Percentiles rank a stretch among this genome's conserved stretches.
These are phyloP conservation scores for Pythium volutum DNA, from an alignment of 352 stramenopile genomes.

Conservation along the genomic window DNA sequence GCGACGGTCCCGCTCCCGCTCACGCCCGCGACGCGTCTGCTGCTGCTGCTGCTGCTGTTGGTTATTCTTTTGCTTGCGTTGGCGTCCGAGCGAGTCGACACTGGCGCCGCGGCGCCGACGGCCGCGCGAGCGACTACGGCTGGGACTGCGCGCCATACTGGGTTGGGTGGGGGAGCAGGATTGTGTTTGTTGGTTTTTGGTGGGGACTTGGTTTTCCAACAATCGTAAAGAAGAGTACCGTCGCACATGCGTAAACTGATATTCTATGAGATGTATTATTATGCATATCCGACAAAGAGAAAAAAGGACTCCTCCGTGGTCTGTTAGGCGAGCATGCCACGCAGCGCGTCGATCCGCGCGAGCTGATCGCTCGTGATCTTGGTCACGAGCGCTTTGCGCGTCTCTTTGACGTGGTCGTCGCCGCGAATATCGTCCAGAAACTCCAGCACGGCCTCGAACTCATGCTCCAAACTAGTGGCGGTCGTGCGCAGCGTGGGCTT, in stretches of 20 bases:
- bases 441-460: slow-evolving; percentile 75
- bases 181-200: too few species aligned
- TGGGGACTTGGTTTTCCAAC: too few species aligned
- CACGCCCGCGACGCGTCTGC: neutral
- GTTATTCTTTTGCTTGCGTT: slow-evolving; percentile 2
- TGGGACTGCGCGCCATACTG: slow-evolving; percentile 8
- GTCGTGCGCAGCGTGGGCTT: slow-evolving; percentile 43
- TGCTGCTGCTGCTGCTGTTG: too few species aligned
- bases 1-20: too few species aligned
- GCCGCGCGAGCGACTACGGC: slow-evolving; percentile 16
- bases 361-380: slow-evolving; percentile 73
- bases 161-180: neutral
- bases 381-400: slow-evolving; percentile 62
- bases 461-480: slow-evolving; percentile 58
- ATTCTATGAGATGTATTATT: slow-evolving; percentile 7
- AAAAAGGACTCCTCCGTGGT: too few species aligned
- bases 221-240: neutral
- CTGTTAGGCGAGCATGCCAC: slow-evolving; percentile 20
- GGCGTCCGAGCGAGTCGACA: slow-evolving; percentile 25
- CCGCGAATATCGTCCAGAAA: slow-evolving; percentile 72
- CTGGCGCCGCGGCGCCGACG: slow-evolving; percentile 21
- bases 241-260: neutral
- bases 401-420: slow-evolving; percentile 58
- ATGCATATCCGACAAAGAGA: neutral
- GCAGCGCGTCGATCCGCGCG: slow-evolving; percentile 60